Evolutionary conservation across 116 monocot genomes (phyloP), one percentile per base, ranked within the genome.

Genomic region (Zostera marina): DNA sequence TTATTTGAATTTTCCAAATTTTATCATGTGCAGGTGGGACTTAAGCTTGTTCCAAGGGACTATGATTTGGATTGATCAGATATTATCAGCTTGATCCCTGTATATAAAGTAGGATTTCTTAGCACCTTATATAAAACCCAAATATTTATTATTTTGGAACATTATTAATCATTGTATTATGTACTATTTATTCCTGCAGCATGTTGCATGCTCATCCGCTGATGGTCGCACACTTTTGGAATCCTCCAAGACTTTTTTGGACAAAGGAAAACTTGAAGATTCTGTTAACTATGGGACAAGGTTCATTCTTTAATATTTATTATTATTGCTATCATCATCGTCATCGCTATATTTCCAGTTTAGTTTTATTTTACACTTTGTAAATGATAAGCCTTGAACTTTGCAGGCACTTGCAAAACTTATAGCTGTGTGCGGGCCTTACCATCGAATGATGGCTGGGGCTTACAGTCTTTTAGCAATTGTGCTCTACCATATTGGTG

Each of bases 381-480:
- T 56, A 16, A 11, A 59, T 41, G 13, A 44, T 59, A 9, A 41
- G 44, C 40, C 41, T 44, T 44, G 59, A 59, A 56, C 21, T 55
- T 22, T 70, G 62, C 51, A 93, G 93, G 93, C 93, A 55, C 84
- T 93, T 47, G 22, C 93, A 56, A 93, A 88, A 68, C 88, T 93
- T 66, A 84, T 93, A 51, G 88, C 88, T n/a, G 93, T 93, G 23
- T 93, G 93, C 68, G 94, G 94, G 45, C 88, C 94, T 61, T 94
- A 94, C 60, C 88, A 94, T 70, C 68, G 94, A 72, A 94, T 94
- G 94, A 88, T 88, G 41, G 94, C 94, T 19, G 94, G 94, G 52
- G 94, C 94, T 56, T 88, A 94, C 67, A 88, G 94, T 64, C 79
- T 94, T 77, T 68, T 94, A 72, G 94, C 94, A 54, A 88, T 94